Base-by-base conservation (phyloP, 176 grass and related monocot species). In the Carex scoparia region DNA sequence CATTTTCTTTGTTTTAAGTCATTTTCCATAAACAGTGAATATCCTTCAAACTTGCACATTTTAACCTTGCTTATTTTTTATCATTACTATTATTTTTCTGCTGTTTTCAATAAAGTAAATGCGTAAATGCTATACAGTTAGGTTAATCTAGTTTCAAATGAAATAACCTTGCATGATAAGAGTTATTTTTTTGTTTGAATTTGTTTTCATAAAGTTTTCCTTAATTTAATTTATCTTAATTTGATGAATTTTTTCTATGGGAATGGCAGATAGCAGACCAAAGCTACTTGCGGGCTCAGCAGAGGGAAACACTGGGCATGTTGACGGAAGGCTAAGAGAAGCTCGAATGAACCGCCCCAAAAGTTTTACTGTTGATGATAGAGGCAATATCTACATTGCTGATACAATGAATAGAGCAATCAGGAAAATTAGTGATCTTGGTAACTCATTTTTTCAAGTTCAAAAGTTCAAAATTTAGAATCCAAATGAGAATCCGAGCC, bases 321-420 rank as follows among this genome's bases (percentile, higher is more conserved):
- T 98, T 61, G 96, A 98, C 87, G 96, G 96, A 79, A 92, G 86
- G 85, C 77, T 80, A 57, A 87, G 90, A 69, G 95, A 98, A 73
- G 96, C 93, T 1, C 92, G 88, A 87, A 86, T 98, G 93, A 98
- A 98, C 73, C 96, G 90, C 87, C 96, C 96, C n/a, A 98, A 94
- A 84, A 91, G 96, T 86, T 95, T 98, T 87, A 92, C 96, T 0
- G 89, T 92, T 35, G 96, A 98, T 5, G 90, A 79, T 56, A 94
- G 84, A 87, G 96, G 96, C 78, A 98, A 98, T 86, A 95, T 98
- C 66, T 95, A 98, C 76, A 90, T 98, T 67, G 93, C 93, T 54
- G 96, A 98, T 92, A 89, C 96, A 30, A 89, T 94, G 91, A 99
- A 99, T 85, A 94, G 93, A 90, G 96, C 91, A 85, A 92, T 99